phyloP scores from a whole-genome alignment of 2,329 filamentous ascomycete species.

The Diaporthe sp. region DNA sequence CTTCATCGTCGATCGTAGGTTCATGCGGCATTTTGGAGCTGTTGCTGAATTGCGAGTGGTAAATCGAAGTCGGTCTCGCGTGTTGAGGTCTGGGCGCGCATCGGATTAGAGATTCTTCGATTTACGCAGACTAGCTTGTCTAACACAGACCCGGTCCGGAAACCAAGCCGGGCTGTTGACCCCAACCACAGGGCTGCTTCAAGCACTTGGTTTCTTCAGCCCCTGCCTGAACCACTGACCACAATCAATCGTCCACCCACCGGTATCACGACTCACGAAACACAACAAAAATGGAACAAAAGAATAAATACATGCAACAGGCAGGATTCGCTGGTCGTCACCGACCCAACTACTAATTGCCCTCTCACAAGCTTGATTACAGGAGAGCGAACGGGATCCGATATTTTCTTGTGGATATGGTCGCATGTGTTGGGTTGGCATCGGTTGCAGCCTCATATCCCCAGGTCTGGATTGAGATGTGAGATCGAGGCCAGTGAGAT shows the following conservation, averaged over 20 bases:
- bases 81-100: background rate
- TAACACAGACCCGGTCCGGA: background rate
- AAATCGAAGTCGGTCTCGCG: background rate
- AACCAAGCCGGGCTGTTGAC: background rate
- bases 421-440: background rate
- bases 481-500: background rate
- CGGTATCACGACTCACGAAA: background rate
- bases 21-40: conserved; percentile 58
- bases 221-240: background rate
- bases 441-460: background rate
- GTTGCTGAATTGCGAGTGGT: background rate
- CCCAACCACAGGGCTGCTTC: background rate
- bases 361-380: conserved; percentile 36
- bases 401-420: conserved; percentile 33
- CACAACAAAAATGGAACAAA: background rate
- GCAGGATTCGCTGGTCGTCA: conserved; percentile 36
- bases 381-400: conserved; percentile 34
- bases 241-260: background rate
- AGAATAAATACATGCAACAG: conserved; percentile 35
- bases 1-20: conserved; percentile 59
- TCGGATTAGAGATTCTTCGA: background rate
- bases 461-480: background rate
- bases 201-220: background rate
- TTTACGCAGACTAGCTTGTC: background rate
- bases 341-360: conserved; percentile 34